Conservation (phyloP, 208 protist genomes). For the Tritrichomonas musculus region DNA sequence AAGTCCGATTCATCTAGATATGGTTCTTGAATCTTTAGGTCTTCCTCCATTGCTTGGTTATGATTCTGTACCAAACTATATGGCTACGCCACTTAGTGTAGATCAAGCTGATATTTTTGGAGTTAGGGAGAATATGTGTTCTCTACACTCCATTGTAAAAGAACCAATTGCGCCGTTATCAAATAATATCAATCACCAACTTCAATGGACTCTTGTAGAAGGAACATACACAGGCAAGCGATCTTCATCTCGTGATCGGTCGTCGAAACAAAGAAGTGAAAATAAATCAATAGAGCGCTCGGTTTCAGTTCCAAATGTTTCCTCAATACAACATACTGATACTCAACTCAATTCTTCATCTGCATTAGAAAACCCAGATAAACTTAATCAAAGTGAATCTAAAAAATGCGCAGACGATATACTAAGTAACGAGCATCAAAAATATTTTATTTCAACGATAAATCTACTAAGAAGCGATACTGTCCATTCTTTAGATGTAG, state of each 20-base stretch:
- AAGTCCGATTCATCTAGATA: neutral
- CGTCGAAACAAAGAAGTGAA: neutral
- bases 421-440: neutral
- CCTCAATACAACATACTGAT: neutral
- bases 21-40: neutral
- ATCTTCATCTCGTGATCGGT: neutral
- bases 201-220: neutral
- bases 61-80: neutral
- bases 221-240: neutral
- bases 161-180: neutral
- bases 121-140: neutral
- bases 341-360: neutral
- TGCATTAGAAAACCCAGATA: neutral
- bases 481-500: neutral
- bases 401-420: neutral
- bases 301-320: neutral
- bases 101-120: neutral
- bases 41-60: neutral
- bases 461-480: neutral
- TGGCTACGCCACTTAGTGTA: neutral
- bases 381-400: no score
- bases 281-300: neutral
- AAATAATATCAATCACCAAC: neutral
- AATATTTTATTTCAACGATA: neutral
- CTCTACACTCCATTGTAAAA: neutral